phyloP scores from a whole-genome alignment of 2,329 filamentous ascomycete genomes.

The Claviceps arundinis region DNA sequence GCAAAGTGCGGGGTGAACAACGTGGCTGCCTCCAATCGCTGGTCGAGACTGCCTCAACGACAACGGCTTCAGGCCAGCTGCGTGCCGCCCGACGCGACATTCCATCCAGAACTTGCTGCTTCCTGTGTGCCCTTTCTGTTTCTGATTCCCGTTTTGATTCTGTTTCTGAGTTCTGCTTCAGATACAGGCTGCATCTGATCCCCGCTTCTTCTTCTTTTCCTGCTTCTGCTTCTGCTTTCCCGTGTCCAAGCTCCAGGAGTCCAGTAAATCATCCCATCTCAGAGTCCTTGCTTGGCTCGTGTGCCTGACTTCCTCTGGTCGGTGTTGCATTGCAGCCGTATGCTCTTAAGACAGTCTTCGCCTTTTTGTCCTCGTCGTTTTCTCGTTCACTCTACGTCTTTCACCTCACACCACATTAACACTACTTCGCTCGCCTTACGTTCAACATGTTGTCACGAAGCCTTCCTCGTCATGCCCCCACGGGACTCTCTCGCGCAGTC shows the following conservation, averaged over 20 bases:
- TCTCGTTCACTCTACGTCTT: not conserved
- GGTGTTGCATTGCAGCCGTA: too few relatives aligned
- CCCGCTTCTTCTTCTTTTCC: not conserved
- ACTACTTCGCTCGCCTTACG: conserved; percentile 3
- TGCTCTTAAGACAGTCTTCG: too few relatives aligned
- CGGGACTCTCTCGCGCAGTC: conserved; percentile 30
- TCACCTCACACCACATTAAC: not conserved
- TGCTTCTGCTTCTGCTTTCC: too few relatives aligned
- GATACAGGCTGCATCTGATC: not conserved
- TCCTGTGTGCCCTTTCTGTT: not conserved
- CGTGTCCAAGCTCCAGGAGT: too few relatives aligned
- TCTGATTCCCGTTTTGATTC: not conserved
- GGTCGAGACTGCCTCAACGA: conserved; percentile 17
- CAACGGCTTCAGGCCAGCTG: conserved; percentile 4
- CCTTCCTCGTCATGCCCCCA: conserved; percentile 28
- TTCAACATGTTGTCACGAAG: conserved; percentile 5
- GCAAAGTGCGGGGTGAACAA: conserved; percentile 13
- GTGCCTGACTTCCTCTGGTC: too few relatives aligned
- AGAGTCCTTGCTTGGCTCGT: too few relatives aligned
- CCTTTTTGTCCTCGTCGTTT: not conserved
- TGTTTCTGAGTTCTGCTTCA: not conserved
- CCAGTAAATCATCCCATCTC: too few relatives aligned
- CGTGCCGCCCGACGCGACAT: not conserved
- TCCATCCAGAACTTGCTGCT: not conserved
- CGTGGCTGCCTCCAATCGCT: conserved; percentile 16